These are phyloP conservation scores for Fusarium sarcochroum DNA, from an alignment of 2,329 filamentous ascomycete genomes.

Conservation along the genomic window DNA sequence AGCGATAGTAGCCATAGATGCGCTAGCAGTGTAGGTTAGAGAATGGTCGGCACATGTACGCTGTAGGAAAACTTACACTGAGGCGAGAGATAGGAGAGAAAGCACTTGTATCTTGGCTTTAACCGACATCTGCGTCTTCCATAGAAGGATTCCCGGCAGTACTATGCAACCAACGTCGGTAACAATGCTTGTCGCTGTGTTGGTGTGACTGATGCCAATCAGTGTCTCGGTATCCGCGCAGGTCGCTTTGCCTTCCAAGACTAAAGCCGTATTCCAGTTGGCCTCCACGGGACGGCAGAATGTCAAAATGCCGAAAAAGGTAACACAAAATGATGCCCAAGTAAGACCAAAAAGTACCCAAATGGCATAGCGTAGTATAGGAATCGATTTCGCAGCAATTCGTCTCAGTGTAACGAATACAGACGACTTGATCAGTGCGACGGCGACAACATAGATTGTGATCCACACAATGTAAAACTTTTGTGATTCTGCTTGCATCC, in stretches of 20 bases:
- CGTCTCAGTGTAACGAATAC: constrained; percentile 10
- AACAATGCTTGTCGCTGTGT: constrained; percentile 14
- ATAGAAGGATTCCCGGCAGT: background rate
- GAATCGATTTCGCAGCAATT: constrained; percentile 7
- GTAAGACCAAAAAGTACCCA: constrained; percentile 9
- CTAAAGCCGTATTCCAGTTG: constrained; percentile 2
- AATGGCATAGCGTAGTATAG: background rate
- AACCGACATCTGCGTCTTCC: constrained; percentile 16
- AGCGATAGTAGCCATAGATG: constrained; percentile 12
- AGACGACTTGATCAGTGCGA: constrained; percentile 12
- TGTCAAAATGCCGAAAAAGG: constrained; percentile 7
- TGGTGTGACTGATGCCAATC: constrained; percentile 18
- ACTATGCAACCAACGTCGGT: constrained; percentile 12
- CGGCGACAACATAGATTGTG: constrained; percentile 10
- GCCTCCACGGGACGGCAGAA: constrained; percentile 9
- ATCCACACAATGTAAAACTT: constrained; percentile 19
- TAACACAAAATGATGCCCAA: constrained; percentile 10
- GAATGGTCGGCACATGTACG: rapidly evolving
- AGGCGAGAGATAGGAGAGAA: constrained; percentile 8
- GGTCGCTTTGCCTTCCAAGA: background rate
- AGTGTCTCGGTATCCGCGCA: constrained; percentile 1
- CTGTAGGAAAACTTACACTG: background rate
- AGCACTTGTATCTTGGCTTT: constrained; percentile 12
- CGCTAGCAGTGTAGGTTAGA: background rate
- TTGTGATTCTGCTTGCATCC: constrained; percentile 4